A percentile compares a stretch with the other conserved stretches of the same genome.
Evolutionary conservation across 2,329 filamentous ascomycete genomes (phyloP).

Genomic region (Lasiodiplodia citricola): DNA sequence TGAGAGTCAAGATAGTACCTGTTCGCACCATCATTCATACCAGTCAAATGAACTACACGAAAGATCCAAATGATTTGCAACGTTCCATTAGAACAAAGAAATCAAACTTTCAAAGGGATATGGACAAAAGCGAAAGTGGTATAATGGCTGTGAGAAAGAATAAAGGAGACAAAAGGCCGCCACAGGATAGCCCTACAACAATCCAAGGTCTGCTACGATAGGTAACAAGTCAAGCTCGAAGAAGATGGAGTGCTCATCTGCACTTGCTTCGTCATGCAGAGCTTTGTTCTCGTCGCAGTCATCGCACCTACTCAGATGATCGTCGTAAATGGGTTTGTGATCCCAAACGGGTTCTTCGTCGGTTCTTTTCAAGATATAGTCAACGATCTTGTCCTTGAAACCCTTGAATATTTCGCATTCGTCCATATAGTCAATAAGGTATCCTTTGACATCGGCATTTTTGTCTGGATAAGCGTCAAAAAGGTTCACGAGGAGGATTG

Average conservation of each 20-base stretch:
- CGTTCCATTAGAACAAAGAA: background rate
- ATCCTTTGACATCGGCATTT: slow-evolving; percentile 8
- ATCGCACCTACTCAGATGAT: background rate
- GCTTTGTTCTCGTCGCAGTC: slow-evolving; percentile 6
- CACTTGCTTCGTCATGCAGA: slow-evolving; percentile 2
- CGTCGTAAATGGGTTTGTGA: slow-evolving; percentile 6
- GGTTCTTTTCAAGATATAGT: background rate
- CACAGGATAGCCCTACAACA: background rate
- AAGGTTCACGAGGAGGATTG: background rate
- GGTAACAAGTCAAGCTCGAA: slow-evolving; percentile 1
- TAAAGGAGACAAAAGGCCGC: background rate
- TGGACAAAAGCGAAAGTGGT: background rate
- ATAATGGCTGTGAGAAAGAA: background rate
- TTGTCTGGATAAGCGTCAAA: slow-evolving; percentile 11
- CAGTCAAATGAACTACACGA: background rate
- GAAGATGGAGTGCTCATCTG: background rate
- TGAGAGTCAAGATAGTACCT: too few species aligned
- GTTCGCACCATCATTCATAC: too few species aligned
- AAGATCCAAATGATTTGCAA: background rate
- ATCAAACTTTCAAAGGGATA: background rate
- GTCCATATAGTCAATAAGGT: slow-evolving; percentile 7
- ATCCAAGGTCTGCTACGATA: slow-evolving; percentile 7
- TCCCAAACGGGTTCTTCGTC: slow-evolving; percentile 1
- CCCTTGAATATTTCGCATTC: slow-evolving; percentile 5
- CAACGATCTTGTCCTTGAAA: background rate